Base-by-base conservation (phyloP, 2,329 filamentous ascomycete genomes). In the Stachybotrys elegans region DNA sequence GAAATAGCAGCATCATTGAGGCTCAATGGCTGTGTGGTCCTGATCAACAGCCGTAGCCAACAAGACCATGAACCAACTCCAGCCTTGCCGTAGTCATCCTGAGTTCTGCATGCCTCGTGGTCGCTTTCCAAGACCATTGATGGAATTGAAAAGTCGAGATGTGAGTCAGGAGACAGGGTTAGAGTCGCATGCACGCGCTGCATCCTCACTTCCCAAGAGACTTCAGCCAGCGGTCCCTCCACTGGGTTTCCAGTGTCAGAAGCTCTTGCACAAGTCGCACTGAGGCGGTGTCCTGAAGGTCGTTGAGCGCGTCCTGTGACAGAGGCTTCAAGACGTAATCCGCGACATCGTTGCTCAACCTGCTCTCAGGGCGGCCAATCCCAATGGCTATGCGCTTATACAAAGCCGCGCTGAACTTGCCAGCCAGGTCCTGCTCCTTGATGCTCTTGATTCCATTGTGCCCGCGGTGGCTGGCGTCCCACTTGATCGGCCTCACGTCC, bases 391-490 rank as follows among this genome's bases (percentile, higher is more conserved):
- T 79, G 46, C 87, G 73, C 50, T 61, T 74, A 69, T 70, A 78
- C 13, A 61, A 66, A 0, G 67, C 65, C 1, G 52, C 58, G 3
- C 64, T 61, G 40, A 69, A 76, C 8, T 69, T 63, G 1, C 52
- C 55, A 6, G 67, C 63, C 3, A 59, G 60, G 20, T 88, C 51
- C 41, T 59, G 68, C 16, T 70, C 66, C 44, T 79, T 74, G 42
- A 84, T 72, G 57, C 83, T 87, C 61, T 82, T 86, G 54, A 92
- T 61, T 2, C 87, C 87, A 54, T 89, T 88, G 63, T 92, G 87
- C 0, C 87, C 87, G 9, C 78, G 75, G 29, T 80, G 71, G 57
- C 84, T 88, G 43, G 73, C 65, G 3, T 74, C 71, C 60, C 85
- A 88, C 20, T 73, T 72, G 44, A 77, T 77, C 6, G 88, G 70